phyloP scores from a whole-genome alignment of 2,329 filamentous ascomycete genomes.

The Clarireedia homoeocarpa region DNA sequence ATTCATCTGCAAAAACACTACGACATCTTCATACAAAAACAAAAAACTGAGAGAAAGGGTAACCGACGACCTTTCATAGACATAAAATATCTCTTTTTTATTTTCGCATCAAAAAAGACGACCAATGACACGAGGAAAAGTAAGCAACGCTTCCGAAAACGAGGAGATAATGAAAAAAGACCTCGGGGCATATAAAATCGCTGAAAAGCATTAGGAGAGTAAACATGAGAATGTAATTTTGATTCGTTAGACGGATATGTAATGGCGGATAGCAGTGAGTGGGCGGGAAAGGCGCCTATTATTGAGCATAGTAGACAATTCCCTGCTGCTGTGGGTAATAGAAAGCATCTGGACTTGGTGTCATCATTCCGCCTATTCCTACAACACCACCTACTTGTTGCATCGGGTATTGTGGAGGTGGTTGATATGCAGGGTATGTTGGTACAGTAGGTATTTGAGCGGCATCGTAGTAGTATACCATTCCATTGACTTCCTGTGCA shows the following conservation, averaged over 20 bases:
- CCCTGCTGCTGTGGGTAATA: slow-evolving; percentile 56
- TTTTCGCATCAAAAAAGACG: background rate
- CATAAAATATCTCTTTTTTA: background rate
- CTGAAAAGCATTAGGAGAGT: background rate
- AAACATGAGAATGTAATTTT: background rate
- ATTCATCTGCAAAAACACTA: background rate
- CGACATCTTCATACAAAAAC: background rate
- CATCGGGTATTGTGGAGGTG: slow-evolving; percentile 46
- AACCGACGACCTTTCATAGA: background rate
- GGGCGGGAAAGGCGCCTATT: slow-evolving; percentile 23
- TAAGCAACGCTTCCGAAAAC: background rate
- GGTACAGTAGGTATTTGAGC: slow-evolving; percentile 51
- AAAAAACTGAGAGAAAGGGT: background rate
- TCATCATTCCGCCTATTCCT: slow-evolving; percentile 76
- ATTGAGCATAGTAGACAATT: slow-evolving; percentile 56
- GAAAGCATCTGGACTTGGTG: slow-evolving; percentile 58
- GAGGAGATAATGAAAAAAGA: background rate
- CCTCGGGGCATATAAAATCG: background rate
- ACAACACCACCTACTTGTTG: slow-evolving; percentile 46
- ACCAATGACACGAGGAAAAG: background rate
- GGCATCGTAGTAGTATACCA: slow-evolving; percentile 89
- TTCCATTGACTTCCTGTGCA: slow-evolving; percentile 88
- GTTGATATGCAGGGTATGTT: slow-evolving; percentile 38
- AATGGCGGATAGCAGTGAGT: background rate
- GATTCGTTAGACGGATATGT: background rate